A percentile compares a stretch with the other conserved stretches of the same genome.
Evolutionary conservation across 1,284 basidiomycete genomes (phyloP).

Genomic region (Singerocomus inundabilis): DNA sequence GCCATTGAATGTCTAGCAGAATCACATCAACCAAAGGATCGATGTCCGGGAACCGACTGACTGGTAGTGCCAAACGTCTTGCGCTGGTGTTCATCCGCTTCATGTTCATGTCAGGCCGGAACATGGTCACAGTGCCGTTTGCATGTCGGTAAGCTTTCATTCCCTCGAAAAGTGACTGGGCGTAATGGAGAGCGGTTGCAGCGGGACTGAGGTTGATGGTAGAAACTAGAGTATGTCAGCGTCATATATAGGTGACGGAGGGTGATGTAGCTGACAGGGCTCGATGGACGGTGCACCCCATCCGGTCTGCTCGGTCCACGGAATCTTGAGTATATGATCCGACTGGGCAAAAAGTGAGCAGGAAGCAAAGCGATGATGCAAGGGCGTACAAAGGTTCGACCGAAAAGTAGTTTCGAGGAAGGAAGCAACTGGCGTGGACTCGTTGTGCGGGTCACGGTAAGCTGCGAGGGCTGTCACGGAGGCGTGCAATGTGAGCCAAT

Average conservation of each 20-base stretch:
- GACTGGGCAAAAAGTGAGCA: constrained; percentile 47
- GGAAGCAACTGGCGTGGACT: constrained; percentile 55
- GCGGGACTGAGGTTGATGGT: constrained; percentile 80
- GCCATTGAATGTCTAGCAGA: constrained; percentile 73
- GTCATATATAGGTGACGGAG: not conserved
- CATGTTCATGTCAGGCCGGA: constrained; percentile 99
- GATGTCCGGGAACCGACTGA: constrained; percentile 36
- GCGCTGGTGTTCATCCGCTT: constrained; percentile 85
- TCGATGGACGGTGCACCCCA: constrained; percentile 86
- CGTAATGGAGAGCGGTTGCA: constrained; percentile 92
- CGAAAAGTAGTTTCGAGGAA: constrained; percentile 59
- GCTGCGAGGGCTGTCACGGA: constrained; percentile 40
- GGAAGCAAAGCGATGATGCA: constrained; percentile 3
- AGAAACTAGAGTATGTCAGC: constrained; percentile 50
- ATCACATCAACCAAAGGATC: constrained; percentile 4
- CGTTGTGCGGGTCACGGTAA: constrained; percentile 49
- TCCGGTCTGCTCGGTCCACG: constrained; percentile 72
- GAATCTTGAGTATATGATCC: constrained; percentile 90
- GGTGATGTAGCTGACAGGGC: constrained; percentile 60
- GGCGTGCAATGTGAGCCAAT: not conserved
- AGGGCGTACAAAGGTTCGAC: constrained; percentile 64
- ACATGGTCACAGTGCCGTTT: constrained; percentile 80
- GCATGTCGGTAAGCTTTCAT: constrained; percentile 92
- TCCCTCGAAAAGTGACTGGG: constrained; percentile 89
- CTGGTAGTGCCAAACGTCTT: constrained; percentile 71